These are phyloP conservation scores for Ogataea ganodermae DNA, from an alignment of 805 yeast genomes.

Conservation along the genomic window DNA sequence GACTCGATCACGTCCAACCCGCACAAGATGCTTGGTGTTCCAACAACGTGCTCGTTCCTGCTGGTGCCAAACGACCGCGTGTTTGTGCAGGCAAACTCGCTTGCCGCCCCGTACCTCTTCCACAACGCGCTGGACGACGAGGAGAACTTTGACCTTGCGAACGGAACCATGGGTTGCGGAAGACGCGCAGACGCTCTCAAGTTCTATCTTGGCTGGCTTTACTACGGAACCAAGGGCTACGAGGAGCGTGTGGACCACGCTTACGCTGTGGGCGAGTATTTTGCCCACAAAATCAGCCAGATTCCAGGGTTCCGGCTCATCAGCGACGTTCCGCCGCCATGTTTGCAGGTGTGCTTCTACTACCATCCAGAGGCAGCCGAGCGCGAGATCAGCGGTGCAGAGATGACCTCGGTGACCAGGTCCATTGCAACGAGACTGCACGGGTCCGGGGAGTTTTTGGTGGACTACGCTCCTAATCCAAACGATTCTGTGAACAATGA, in stretches of 20 bases:
- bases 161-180: constrained; percentile 92
- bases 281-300: constrained; percentile 45
- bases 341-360: constrained; percentile 83
- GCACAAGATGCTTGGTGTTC: constrained; percentile 88
- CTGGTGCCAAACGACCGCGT: constrained; percentile 66
- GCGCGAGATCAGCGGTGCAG: constrained; percentile 31
- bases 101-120: constrained; percentile 79
- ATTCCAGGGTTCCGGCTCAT: constrained; percentile 55
- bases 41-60: constrained; percentile 73
- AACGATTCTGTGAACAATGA: constrained; percentile 42
- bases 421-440: constrained; percentile 62
- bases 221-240: constrained; percentile 72
- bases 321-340: constrained; percentile 63
- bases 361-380: constrained; percentile 45
- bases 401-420: constrained; percentile 60
- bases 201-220: constrained; percentile 77
- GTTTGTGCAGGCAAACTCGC: constrained; percentile 72
- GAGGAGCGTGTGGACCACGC: constrained; percentile 73
- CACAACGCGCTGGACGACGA: constrained; percentile 57
- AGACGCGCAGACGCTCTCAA: constrained; percentile 81
- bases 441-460: constrained; percentile 61
- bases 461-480: constrained; percentile 77
- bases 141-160: constrained; percentile 72
- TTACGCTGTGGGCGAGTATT: constrained; percentile 60
- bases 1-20: constrained; percentile 81